Base-by-base conservation (phyloP, 2,329 filamentous ascomycete species). In the Verticillium dahliae region DNA sequence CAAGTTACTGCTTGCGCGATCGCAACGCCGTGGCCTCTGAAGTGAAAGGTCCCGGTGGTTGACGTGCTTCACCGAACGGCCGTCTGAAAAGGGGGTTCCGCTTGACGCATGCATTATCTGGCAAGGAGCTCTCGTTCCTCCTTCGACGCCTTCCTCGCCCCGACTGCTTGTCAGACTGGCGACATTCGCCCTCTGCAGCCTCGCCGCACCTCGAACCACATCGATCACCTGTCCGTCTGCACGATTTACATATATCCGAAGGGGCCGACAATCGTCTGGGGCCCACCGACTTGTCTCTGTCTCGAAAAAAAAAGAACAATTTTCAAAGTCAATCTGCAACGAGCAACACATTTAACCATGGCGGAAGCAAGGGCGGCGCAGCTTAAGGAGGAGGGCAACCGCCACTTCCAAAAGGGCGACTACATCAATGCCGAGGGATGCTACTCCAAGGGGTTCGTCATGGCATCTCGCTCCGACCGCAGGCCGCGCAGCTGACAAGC, bases 401-500 rank as follows among this genome's bases (percentile, higher is more conserved):
- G 77, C 59, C 82, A 81, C 70, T 94, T 90, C 74, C 81, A 85
- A 64, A 75, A 78, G 9, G 85, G 84, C 64, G 86, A 93, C 67
- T 93, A 82, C 70, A 73, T 76, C 5, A 80, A 77, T 31, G 90
- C 90, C 41, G 89, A 92, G 65, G 80, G 80, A 22, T 76, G 87
- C 62, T 94, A 94, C 74, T 89, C 88, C 4, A 85, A 90, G 73
- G 90, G 90, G 78, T 88, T 74, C 72, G 35, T 37, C 4, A 84
- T 75, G 60, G 37, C 27, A 18, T 34, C 45, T n/a, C 6, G 31
- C n/a, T 27, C 18, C 38, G 10, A 14, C 18, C 41, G 18, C 58
- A 7, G 13, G 18, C 14, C 57, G 4, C 45, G 18, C 18, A 22
- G 31, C 33, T 59, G 31, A 59, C 41, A 50, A 18, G 3, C 35